Base-by-base conservation (phyloP, 768 basidiomycete species). In the Psilocybe tampanensis region DNA sequence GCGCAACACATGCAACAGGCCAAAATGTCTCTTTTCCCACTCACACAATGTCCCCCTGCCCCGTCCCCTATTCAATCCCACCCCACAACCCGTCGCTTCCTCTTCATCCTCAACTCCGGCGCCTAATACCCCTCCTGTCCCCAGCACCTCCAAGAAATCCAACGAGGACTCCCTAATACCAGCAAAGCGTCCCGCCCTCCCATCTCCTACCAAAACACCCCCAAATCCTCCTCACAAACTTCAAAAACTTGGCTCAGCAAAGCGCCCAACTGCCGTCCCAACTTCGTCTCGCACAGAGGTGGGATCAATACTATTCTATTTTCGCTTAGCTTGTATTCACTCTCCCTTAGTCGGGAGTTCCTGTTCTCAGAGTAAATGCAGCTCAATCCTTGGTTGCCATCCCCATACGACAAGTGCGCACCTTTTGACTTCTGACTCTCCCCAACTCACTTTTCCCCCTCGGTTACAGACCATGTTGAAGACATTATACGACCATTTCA, bases 381-480 rank as follows among this genome's bases (percentile, higher is more conserved):
- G 86, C 86, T 0, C 82, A 80, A 54, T 93, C 91, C n/a, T 76
- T 77, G 41, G 84, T 94, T 18, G 76, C 93, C 1, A 63, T 94
- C 43, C 85, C 86, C 4, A 86, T 90, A 47, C 82, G 94, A 34
- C 90, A 93, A 80, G 87, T 86, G 48, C 48, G 45, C 34, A 5
- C 9, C 24, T 45, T 34, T 42, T 34, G 3, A n/a, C n/a, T n/a
- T 13, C 41, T 26, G 24, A n/a, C 52, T 39, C 23, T 43, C 47
- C 50, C 32, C 52, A 12, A 29, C 62, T 66, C 29, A 60, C 59
- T 33, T 44, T 34, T 48, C 36, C n/a, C n/a, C n/a, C n/a, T n/a
- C n/a, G n/a, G n/a, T n/a, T 45, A 15, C 50, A 92, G 86, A 79
- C 85, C 1, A 84, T 93, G 89, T 75, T 95, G 58, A 89, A 88